Percentiles rank a stretch among this genome's conserved stretches.
These are phyloP conservation scores for Sarocladiaceae sp. DNA, from an alignment of 2,329 filamentous ascomycete genomes.

Conservation along the genomic window DNA sequence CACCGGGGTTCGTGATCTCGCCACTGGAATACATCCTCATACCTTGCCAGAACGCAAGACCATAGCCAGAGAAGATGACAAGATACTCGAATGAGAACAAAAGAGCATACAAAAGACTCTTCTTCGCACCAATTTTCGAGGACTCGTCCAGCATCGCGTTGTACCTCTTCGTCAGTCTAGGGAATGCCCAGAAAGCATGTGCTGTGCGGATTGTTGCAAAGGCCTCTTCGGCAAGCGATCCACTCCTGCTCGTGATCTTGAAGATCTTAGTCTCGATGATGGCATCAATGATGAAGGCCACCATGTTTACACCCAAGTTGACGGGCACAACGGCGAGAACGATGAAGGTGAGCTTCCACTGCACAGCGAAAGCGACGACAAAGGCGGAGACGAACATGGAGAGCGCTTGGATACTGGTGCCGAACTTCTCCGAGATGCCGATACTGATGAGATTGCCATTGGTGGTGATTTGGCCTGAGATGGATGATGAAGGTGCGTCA, in stretches of 20 bases:
- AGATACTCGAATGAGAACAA: constrained; percentile 43
- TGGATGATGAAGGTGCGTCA: constrained; percentile 37
- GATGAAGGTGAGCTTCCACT: constrained; percentile 40
- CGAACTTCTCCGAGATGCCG: constrained; percentile 42
- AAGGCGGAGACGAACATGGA: constrained; percentile 36
- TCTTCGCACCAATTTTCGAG: constrained; percentile 33
- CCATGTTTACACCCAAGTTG: constrained; percentile 30
- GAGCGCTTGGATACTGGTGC: constrained; percentile 33
- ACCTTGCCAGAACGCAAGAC: constrained; percentile 48
- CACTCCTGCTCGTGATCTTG: constrained; percentile 36
- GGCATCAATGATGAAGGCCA: constrained; percentile 32
- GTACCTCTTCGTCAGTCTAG: constrained; percentile 37
- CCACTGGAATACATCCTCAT: constrained; percentile 40
- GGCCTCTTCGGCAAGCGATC: constrained; percentile 43
- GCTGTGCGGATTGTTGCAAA: constrained; percentile 45
- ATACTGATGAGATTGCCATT: constrained; percentile 42
- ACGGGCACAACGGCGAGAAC: constrained; percentile 41
- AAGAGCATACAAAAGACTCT: constrained; percentile 37
- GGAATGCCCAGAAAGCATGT: constrained; percentile 46
- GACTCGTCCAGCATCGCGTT: constrained; percentile 37
- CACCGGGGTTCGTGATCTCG: constrained; percentile 35
- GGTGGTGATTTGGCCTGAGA: constrained; percentile 42
- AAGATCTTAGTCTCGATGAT: constrained; percentile 39
- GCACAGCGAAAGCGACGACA: constrained; percentile 33
- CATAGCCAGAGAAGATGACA: constrained; percentile 42